Base-by-base conservation (phyloP, 352 stramenopile species). In the Globisporangium radiosum region DNA sequence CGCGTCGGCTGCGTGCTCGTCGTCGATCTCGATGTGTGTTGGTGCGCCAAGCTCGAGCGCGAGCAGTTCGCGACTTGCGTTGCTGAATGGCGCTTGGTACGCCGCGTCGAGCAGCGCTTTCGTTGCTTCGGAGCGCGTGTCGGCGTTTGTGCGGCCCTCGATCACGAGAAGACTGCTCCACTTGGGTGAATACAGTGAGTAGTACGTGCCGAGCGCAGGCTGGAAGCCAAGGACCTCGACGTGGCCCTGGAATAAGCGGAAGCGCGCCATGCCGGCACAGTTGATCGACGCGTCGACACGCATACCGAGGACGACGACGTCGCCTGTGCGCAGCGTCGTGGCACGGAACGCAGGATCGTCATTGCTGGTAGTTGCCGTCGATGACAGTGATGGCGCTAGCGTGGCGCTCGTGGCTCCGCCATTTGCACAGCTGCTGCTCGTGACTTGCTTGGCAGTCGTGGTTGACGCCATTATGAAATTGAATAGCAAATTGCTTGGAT, bases 221-320 rank as follows among this genome's bases (percentile, higher is more conserved):
- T 64, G 73, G 60, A 85, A 95, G 54, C 85, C 85, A 56, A 90
- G 62, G 48, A 92, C 69, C 52, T 87, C 72, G 7, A 84, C 80
- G 52, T 83, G 72, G 14, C 85, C 85, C 61, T 92, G 83, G 71
- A 92, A 92, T 17, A 95, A 71, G 9, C 85, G 85, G 52, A 95
- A 60, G 38, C 91, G 73, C 49, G 70, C 66, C 76, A 89, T 90
- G 33, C 85, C 85, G 5, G 81, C 85, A 68, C 83, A 91, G 58
- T 88, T 81, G 15, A 92, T 50, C 25, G 66, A 64, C 59, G 68
- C 65, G 55, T 63, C 57, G 9, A 53, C 58, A 48, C 76, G 73
- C 76, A 90, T 78, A 0, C 83, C 85, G 51, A 95, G 62, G 25
- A 75, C 80, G 33, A 90, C 71, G 25, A 87, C 69, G 53, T 81